Percentiles rank a stretch among this genome's conserved stretches.
phyloP scores from a whole-genome alignment of 768 basidiomycete species.

The Boletus vinaceobasis region DNA sequence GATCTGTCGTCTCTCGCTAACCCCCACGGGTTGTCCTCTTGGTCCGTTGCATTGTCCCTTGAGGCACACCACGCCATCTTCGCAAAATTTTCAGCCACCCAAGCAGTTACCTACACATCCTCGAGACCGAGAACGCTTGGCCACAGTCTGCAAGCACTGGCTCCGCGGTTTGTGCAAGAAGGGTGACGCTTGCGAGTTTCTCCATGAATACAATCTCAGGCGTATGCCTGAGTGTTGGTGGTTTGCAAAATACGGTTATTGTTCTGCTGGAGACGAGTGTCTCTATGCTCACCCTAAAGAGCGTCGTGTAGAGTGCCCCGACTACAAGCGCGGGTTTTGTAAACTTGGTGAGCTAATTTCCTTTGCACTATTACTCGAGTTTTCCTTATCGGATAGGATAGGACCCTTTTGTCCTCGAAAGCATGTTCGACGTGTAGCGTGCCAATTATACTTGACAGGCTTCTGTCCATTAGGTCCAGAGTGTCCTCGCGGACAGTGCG shows the following conservation, averaged over 20 bases:
- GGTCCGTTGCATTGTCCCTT: constrained; percentile 90
- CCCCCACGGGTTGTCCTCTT: constrained; percentile 82
- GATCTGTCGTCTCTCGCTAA: constrained; percentile 84
- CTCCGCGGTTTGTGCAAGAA: constrained; percentile 97
- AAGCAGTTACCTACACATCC: constrained; percentile 80
- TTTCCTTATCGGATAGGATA: constrained; percentile 43
- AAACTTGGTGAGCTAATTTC: constrained; percentile 63
- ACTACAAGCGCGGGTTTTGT: constrained; percentile 95
- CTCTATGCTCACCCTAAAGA: constrained; percentile 95
- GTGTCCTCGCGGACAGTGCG: constrained; percentile 87
- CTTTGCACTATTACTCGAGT: constrained; percentile 1
- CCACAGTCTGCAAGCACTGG: constrained; percentile 99
- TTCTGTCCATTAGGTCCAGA: constrained; percentile 90
- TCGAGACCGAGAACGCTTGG: constrained; percentile 75
- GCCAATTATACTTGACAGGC: constrained; percentile 87
- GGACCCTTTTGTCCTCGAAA: constrained; percentile 88
- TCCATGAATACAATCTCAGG: constrained; percentile 97
- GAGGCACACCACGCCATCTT: constrained; percentile 86
- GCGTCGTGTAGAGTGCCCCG: constrained; percentile 87
- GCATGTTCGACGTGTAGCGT: constrained; percentile 88
- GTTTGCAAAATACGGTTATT: constrained; percentile 97
- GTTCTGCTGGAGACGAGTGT: constrained; percentile 95
- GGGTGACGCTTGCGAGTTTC: constrained; percentile 95
- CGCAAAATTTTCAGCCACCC: constrained; percentile 86
- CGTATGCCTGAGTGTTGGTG: constrained; percentile 99